Evolutionary conservation across 352 stramenopile species (phyloP).

Genomic region (Phytophthora citricola): DNA sequence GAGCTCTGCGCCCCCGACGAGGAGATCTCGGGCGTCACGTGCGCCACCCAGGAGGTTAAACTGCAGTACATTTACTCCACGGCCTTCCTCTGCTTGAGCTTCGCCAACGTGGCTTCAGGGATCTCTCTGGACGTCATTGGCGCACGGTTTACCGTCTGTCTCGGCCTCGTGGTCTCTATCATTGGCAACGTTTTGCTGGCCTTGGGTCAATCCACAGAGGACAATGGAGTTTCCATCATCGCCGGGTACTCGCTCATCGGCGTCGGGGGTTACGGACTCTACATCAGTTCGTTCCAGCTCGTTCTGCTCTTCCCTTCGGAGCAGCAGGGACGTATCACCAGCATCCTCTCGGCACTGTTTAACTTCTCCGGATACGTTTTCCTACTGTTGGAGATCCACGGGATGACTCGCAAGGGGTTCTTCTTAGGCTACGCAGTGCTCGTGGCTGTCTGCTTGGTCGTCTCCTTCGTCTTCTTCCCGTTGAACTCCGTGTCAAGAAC

Average conservation of each 20-base stretch:
- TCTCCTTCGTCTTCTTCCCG: conserved; percentile 38
- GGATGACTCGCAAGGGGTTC: conserved; percentile 3
- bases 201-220: conserved; percentile 41
- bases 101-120: conserved; percentile 54
- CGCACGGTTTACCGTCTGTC: conserved; percentile 38
- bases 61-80: conserved; percentile 66
- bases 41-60: conserved; percentile 49
- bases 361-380: conserved; percentile 61
- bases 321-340: conserved; percentile 47
- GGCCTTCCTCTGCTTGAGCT: conserved; percentile 53
- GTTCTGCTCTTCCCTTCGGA: conserved; percentile 44
- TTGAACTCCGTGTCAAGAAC: conserved; percentile 31
- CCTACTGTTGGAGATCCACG: conserved; percentile 1
- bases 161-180: conserved; percentile 50
- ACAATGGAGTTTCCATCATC: conserved; percentile 49
- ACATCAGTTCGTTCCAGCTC: conserved; percentile 47
- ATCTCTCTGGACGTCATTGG: conserved; percentile 55
- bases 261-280: conserved; percentile 52
- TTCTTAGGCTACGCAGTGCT: conserved; percentile 48
- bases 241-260: conserved; percentile 49
- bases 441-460: conserved; percentile 19
- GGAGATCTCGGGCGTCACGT: conserved; percentile 36
- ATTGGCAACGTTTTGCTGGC: conserved; percentile 55
- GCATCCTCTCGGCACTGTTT: conserved; percentile 55
- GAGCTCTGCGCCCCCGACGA: conserved; percentile 39